phyloP scores from a whole-genome alignment of 208 protist genomes.

The Wallacemonas sp. region DNA sequence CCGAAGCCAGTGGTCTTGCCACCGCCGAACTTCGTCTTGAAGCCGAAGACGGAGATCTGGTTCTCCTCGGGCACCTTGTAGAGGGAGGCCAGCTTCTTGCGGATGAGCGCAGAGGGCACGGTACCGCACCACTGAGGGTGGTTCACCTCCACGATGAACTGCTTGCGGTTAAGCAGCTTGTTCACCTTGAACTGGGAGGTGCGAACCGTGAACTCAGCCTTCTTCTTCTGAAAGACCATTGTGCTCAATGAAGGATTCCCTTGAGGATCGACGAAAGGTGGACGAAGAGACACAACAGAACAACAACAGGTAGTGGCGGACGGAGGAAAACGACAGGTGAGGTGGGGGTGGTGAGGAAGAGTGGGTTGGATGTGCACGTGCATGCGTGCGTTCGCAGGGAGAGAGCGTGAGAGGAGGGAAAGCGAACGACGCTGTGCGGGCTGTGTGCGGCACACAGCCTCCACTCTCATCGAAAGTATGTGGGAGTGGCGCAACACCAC shows the following conservation, averaged over 20 bases:
- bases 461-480: no score
- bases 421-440: no score
- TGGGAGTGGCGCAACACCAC: no score
- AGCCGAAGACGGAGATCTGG: conserved; percentile 96
- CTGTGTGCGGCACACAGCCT: no score
- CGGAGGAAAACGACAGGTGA: no score
- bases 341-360: no score
- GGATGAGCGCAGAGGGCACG: conserved; percentile 94
- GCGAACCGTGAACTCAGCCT: conserved; percentile 88
- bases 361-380: no score
- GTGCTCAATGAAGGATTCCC: conserved; percentile 33
- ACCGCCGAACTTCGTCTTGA: conserved; percentile 99
- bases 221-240: conserved; percentile 93
- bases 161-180: conserved; percentile 98
- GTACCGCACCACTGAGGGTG: conserved; percentile 88
- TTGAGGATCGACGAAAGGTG: conserved; percentile 12
- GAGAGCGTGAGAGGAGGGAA: no score
- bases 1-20: conserved; percentile 98
- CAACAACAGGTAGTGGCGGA: conserved; percentile 1
- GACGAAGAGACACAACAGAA: conserved; percentile 2
- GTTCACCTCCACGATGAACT: conserved; percentile 97
- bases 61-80: conserved; percentile 98
- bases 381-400: no score
- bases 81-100: conserved; percentile 94
- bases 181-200: conserved; percentile 99